phyloP scores from a whole-genome alignment of 306 rosid genomes.

The Dalbergia cochinchinensis region DNA sequence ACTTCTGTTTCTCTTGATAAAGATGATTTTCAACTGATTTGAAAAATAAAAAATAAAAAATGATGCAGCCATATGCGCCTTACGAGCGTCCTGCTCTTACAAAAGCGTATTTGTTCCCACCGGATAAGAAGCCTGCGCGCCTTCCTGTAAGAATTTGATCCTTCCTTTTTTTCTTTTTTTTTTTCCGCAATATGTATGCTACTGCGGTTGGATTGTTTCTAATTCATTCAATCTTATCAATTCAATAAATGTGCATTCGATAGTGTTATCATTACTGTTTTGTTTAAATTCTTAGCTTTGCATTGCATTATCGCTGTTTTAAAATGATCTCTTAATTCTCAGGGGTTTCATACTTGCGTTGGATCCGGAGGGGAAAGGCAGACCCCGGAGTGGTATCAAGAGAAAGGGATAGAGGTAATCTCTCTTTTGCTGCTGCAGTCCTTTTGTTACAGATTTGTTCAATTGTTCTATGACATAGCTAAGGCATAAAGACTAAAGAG shows the following conservation, averaged over 20 bases:
- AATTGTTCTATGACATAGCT: background rate
- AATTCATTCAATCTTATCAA: background rate
- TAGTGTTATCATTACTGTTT: background rate
- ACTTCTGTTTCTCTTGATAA: background rate
- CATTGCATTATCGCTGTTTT: background rate
- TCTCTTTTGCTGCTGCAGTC: constrained; percentile 16
- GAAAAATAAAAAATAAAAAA: background rate
- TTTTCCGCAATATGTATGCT: no score
- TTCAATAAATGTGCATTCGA: constrained; percentile 10
- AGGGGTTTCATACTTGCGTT: constrained; percentile 99
- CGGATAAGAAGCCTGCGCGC: constrained; percentile 91
- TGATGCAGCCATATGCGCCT: constrained; percentile 78
- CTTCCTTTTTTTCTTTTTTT: background rate
- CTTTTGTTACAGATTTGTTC: constrained; percentile 8
- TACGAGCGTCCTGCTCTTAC: constrained; percentile 98
- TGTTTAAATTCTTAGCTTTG: background rate
- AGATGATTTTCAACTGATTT: constrained; percentile 27
- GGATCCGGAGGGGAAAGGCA: constrained; percentile 98
- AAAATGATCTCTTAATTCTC: constrained; percentile 20
- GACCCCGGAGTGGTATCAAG: constrained; percentile 91
- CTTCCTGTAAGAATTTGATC: constrained; percentile 73
- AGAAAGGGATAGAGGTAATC: constrained; percentile 89
- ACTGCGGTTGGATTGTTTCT: background rate
- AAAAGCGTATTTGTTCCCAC: constrained; percentile 84
- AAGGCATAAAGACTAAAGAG: background rate